Conservation (phyloP, 106 monocot genomes). For the Platanthera zijinensis region DNA sequence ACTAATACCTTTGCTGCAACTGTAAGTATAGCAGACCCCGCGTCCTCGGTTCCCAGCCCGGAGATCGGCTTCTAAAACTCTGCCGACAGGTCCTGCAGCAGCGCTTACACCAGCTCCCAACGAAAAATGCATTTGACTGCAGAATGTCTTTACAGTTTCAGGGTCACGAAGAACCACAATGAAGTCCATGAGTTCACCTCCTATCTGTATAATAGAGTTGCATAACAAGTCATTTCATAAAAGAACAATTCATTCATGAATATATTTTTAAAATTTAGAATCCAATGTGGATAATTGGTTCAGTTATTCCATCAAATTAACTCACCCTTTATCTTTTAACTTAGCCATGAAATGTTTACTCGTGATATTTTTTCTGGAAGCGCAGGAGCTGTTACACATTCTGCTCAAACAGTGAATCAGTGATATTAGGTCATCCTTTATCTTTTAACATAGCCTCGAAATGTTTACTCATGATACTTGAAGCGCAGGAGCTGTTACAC, state of each 20-base stretch:
- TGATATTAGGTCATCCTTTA: too few species aligned
- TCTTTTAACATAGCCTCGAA: too few species aligned
- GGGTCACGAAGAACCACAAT: constrained; percentile 70
- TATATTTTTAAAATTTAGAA: not conserved
- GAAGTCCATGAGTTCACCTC: constrained; percentile 75
- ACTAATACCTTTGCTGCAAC: constrained; percentile 78
- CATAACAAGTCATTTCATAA: not conserved
- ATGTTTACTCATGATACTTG: too few species aligned
- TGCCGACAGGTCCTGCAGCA: constrained; percentile 81
- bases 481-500: too few species aligned
- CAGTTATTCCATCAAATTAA: too few species aligned
- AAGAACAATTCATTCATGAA: not conserved
- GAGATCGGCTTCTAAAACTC: constrained; percentile 82
- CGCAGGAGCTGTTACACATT: too few species aligned
- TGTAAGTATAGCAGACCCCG: constrained; percentile 82
- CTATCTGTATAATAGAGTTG: constrained; percentile 33
- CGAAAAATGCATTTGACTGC: constrained; percentile 66
- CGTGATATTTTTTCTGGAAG: too few species aligned
- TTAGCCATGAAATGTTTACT: too few species aligned
- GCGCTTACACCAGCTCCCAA: constrained; percentile 76
- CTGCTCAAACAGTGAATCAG: too few species aligned
- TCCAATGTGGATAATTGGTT: too few species aligned
- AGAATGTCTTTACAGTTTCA: constrained; percentile 67
- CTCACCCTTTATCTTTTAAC: too few species aligned
- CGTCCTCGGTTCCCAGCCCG: constrained; percentile 65